Evolutionary conservation across 225 moss, liverwort and hornwort genomes (phyloP), one percentile per base, ranked within the genome.

Genomic region (Polytrichum commune): DNA sequence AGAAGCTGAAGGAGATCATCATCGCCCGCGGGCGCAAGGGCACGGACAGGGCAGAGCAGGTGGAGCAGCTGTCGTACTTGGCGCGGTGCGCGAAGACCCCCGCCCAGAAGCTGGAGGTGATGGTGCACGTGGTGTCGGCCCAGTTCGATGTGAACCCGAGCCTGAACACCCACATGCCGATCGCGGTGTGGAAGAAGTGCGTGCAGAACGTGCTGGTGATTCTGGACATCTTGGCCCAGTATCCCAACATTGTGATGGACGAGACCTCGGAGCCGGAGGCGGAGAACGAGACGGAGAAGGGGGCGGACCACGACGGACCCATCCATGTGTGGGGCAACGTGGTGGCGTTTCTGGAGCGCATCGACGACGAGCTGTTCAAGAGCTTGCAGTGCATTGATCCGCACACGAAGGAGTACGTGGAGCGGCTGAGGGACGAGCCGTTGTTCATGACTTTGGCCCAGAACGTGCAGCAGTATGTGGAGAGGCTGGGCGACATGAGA

Each of bases 271-370:
- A 93, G 63, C 84, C 90, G 23, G 96, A 97, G 67, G 74, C 70
- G 2, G 96, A 93, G 79, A 97, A 91, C 29, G 96, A 97, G 75
- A 97, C 96, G 1, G 94, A 97, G 77, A 97, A 97, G 73, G 93
- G 92, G 32, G 88, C 86, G 23, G 96, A 97, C 23, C 73, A 73
- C 8, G 92, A 93, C 38, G 96, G 96, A 0, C 76, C 85, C 29
- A 93, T 97, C 64, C 93, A 93, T 30, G 96, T 97, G 20, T 97
- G 96, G 96, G 96, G 96, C 38, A 97, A 97, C n/a, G 93, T 93
- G 29, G 96, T 97, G 76, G 93, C 96, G 1, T 93, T 92, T 55
- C 29, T 97, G 76, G 96, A 97, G 82, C 87, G 96, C 55, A 84
- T 92, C 4, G 96, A 97, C 63, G 96, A 97, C 27, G 96, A 97